Percentiles rank a stretch among this genome's conserved stretches.
phyloP scores from a whole-genome alignment of 176 grass and related monocot genomes.

The Phoenix dactylifera region DNA sequence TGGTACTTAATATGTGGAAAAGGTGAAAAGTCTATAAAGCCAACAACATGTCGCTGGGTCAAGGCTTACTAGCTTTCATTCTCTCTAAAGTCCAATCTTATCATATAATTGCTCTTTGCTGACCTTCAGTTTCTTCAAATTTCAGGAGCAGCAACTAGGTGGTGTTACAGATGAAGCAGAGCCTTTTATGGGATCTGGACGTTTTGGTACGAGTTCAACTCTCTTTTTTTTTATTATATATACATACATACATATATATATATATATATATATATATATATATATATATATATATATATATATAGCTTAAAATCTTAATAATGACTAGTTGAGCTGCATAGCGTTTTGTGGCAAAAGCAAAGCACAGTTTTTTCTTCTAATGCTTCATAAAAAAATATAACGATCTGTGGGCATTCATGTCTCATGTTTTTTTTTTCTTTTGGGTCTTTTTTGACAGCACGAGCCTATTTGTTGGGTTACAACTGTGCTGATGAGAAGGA shows the following conservation, averaged over 20 bases:
- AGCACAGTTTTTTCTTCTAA: no score
- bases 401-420: no score
- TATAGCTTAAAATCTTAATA: no score
- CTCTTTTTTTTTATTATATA: not conserved
- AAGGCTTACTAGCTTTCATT: no score
- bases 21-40: no score
- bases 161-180: conserved; percentile 76
- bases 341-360: no score
- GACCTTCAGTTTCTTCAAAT: conserved; percentile 11
- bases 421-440: not conserved
- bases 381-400: no score
- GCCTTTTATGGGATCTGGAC: conserved; percentile 88
- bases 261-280: not conserved
- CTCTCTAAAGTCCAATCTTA: no score
- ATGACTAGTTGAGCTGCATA: no score
- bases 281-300: not conserved
- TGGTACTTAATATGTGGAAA: no score
- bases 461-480: conserved; percentile 75
- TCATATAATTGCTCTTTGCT: no score
- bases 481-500: conserved; percentile 83
- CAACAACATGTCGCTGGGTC: no score
- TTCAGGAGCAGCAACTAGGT: conserved; percentile 72
- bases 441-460: conserved; percentile 34
- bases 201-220: conserved; percentile 39
- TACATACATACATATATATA: not conserved